phyloP scores from a whole-genome alignment of 768 basidiomycete genomes.

The Ramaria rubella region DNA sequence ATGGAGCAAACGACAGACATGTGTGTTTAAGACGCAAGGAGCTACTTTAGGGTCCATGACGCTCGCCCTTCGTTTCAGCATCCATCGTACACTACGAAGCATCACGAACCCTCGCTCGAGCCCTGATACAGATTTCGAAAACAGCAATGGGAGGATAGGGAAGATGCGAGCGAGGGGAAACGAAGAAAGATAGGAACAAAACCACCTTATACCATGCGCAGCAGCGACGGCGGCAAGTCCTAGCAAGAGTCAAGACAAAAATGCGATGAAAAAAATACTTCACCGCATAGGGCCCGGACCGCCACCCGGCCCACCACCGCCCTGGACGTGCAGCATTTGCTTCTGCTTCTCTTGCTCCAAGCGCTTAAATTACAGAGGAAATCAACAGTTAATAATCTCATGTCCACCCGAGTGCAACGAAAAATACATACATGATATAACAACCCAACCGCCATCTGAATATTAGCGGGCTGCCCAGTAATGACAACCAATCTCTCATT shows the following conservation, averaged over 20 bases:
- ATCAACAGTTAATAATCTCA: constrained; percentile 1
- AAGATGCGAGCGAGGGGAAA: not conserved
- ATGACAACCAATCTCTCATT: constrained; percentile 93
- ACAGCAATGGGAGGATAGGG: not conserved
- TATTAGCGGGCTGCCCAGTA: constrained; percentile 90
- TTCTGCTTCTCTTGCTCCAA: constrained; percentile 89
- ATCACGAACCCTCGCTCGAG: not conserved
- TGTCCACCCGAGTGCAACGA: not conserved
- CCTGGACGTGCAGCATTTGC: constrained; percentile 37
- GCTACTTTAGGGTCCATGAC: not conserved
- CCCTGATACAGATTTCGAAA: not conserved
- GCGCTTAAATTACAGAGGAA: constrained; percentile 41
- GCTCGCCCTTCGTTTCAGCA: not conserved
- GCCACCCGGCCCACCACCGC: not conserved
- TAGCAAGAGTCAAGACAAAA: not conserved
- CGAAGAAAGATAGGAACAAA: not conserved
- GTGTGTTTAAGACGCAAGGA: not conserved
- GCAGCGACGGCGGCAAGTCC: not conserved
- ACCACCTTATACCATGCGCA: not conserved
- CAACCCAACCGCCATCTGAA: constrained; percentile 93
- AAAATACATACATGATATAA: constrained; percentile 66
- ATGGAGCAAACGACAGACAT: too few relatives aligned
- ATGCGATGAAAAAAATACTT: not conserved
- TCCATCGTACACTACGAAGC: not conserved
- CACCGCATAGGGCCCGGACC: constrained; percentile 7